phyloP scores from a whole-genome alignment of 2,329 filamentous ascomycete genomes.

The Aureobasidium lini region DNA sequence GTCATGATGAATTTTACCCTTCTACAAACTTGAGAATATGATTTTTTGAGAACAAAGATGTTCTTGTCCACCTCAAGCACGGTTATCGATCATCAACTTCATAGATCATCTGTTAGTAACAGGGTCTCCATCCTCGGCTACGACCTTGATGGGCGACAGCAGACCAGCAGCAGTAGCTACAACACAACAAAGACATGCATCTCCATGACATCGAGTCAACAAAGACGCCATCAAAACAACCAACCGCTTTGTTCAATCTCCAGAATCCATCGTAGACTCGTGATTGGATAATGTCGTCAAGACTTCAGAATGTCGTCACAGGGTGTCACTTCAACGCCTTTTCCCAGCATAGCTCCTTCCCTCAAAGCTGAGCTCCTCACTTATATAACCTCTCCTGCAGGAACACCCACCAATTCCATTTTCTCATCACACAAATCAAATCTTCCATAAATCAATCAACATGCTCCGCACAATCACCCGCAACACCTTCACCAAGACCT shows the following conservation, averaged over 20 bases:
- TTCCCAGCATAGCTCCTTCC: not conserved
- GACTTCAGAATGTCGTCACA: conserved; percentile 5
- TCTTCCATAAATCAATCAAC: not conserved
- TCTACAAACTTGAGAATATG: too few relatives aligned
- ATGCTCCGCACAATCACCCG: conserved; percentile 16
- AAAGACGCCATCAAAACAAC: not conserved
- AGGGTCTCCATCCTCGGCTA: not conserved
- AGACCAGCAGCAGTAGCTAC: not conserved
- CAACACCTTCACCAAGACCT: conserved; percentile 13
- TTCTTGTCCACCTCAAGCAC: too few relatives aligned
- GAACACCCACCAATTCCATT: not conserved
- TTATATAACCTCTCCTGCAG: conserved; percentile 6
- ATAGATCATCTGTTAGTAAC: not conserved
- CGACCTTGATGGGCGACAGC: conserved; percentile 7
- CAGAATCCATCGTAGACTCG: not conserved
- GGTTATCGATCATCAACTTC: too few relatives aligned
- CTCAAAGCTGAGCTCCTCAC: not conserved
- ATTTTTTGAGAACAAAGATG: too few relatives aligned
- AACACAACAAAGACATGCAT: not conserved
- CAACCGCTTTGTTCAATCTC: not conserved
- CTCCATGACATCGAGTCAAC: not conserved
- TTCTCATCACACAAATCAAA: not conserved
- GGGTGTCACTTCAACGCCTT: not conserved
- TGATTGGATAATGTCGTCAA: conserved; percentile 4
- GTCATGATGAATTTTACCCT: too few relatives aligned